A percentile compares a stretch with the other conserved stretches of the same genome.
phyloP scores from a whole-genome alignment of 148 eudicot species.

The Rhododendron griersonianum region DNA sequence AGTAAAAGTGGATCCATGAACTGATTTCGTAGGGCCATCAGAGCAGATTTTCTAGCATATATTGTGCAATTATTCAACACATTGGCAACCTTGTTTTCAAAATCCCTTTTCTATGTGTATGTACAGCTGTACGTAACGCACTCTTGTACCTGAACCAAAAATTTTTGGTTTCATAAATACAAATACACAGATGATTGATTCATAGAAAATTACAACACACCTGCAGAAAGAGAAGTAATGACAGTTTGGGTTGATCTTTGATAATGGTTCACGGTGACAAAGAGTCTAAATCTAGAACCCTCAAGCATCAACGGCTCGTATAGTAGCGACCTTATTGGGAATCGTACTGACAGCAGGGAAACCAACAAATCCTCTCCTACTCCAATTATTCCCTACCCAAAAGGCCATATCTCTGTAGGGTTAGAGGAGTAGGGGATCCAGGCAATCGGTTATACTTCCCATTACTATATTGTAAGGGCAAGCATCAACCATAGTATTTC shows the following conservation, averaged over 20 bases:
- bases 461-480: not conserved
- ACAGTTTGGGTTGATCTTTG: not conserved
- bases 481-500: not conserved
- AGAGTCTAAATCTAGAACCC: not conserved
- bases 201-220: not conserved
- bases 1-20: not conserved
- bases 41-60: not conserved
- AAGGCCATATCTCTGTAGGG: not conserved
- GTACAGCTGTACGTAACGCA: not conserved
- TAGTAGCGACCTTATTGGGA: not conserved
- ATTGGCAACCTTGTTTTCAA: not conserved
- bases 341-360: not conserved
- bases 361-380: not conserved
- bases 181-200: not conserved
- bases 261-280: not conserved
- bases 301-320: not conserved
- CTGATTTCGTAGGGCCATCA: not conserved
- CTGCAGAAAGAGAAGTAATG: not conserved
- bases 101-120: not conserved
- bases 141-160: not conserved
- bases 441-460: not conserved
- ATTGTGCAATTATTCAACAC: not conserved
- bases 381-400: not conserved
- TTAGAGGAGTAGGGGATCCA: no score
- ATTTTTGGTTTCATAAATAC: not conserved